Conservation (phyloP, 2,329 filamentous ascomycete genomes). For the Fusarium burgessii region DNA sequence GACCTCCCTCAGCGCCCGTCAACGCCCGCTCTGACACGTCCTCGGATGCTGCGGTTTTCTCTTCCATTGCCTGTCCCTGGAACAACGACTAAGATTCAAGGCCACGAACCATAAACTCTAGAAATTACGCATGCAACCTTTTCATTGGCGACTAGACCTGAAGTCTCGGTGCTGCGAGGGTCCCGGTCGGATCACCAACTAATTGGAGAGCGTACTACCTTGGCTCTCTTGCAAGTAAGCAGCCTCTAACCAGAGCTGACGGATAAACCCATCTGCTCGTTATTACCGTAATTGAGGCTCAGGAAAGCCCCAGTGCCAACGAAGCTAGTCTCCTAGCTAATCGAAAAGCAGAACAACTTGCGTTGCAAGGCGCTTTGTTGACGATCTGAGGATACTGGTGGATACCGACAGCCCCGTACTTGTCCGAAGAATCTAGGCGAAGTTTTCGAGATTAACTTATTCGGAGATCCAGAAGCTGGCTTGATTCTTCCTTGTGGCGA, state of each 20-base stretch:
- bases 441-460: neutral
- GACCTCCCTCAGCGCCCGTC: slow-evolving; percentile 16
- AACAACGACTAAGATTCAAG: slow-evolving; percentile 34
- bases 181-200: slow-evolving; percentile 37
- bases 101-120: slow-evolving; percentile 38
- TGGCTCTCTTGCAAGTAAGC: slow-evolving; percentile 4
- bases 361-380: neutral
- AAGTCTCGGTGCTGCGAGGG: slow-evolving; percentile 29
- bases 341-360: slow-evolving; percentile 18
- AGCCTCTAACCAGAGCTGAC: slow-evolving; percentile 34
- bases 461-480: neutral
- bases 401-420: slow-evolving; percentile 1
- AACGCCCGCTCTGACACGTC: slow-evolving; percentile 29
- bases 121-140: slow-evolving; percentile 16
- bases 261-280: slow-evolving; percentile 8
- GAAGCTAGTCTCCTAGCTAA: slow-evolving; percentile 29
- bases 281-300: slow-evolving; percentile 40
- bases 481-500: slow-evolving; percentile 8
- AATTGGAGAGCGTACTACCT: neutral
- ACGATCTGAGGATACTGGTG: slow-evolving; percentile 9
- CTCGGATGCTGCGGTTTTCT: slow-evolving; percentile 34
- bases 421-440: neutral
- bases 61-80: slow-evolving; percentile 28
- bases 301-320: slow-evolving; percentile 8
- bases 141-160: slow-evolving; percentile 27